Percentiles rank a stretch among this genome's conserved stretches.
Evolutionary conservation across 1,284 basidiomycete species (phyloP).

Genomic region (Irpex sp.): DNA sequence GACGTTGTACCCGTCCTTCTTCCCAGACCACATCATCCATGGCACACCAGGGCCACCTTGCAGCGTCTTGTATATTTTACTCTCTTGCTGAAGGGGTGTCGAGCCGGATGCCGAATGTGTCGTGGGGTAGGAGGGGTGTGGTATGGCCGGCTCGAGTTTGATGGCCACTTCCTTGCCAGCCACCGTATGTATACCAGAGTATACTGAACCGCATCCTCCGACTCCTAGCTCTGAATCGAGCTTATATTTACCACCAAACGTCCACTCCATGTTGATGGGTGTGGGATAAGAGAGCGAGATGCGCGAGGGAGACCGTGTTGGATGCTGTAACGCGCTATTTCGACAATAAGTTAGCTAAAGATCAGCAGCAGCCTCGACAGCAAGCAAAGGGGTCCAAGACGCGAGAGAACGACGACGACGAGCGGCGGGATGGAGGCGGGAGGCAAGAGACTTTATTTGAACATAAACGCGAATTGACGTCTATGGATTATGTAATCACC

Average conservation of each 20-base stretch:
- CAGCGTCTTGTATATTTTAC: conserved; percentile 88
- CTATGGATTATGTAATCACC: too few relatives aligned
- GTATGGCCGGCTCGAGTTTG: conserved; percentile 87
- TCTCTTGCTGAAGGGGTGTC: conserved; percentile 89
- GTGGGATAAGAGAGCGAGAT: background rate
- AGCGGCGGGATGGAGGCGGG: too few relatives aligned
- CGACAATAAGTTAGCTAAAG: background rate
- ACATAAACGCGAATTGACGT: too few relatives aligned
- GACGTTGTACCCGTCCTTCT: conserved; percentile 94
- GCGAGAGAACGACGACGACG: background rate
- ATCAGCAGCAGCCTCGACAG: background rate
- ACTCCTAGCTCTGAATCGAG: conserved; percentile 95
- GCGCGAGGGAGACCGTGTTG: background rate
- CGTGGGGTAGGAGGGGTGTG: background rate
- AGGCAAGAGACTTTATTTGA: too few relatives aligned
- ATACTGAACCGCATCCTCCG: conserved; percentile 93
- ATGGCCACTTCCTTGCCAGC: conserved; percentile 97
- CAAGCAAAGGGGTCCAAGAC: background rate
- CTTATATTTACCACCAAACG: conserved; percentile 88
- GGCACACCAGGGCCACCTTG: conserved; percentile 93
- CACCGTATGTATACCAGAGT: conserved; percentile 92
- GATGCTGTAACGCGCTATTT: background rate
- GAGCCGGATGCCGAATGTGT: conserved; percentile 45
- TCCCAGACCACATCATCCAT: conserved; percentile 93
- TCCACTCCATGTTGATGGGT: conserved; percentile 52